Conservation (phyloP, 2,329 filamentous ascomycete species). For the Fusarium aywerte region DNA sequence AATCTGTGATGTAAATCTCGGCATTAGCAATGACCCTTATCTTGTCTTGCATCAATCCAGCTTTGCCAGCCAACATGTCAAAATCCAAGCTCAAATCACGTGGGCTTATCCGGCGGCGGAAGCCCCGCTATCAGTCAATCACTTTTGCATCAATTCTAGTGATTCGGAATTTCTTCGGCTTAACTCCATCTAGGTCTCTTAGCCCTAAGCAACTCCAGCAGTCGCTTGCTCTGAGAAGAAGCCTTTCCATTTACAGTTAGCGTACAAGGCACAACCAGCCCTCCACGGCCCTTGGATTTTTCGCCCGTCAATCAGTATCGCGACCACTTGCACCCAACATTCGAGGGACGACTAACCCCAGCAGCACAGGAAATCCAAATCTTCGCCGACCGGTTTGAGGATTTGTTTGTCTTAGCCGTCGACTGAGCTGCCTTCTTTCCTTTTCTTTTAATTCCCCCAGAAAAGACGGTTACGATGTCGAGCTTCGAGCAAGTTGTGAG, state of each 20-base stretch:
- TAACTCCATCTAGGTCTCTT: conserved; percentile 51
- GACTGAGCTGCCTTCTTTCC: conserved; percentile 51
- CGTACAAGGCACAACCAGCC: conserved; percentile 55
- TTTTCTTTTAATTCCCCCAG: conserved; percentile 46
- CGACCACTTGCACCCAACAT: conserved; percentile 54
- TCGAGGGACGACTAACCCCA: conserved; percentile 57
- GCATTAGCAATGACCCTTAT: neutral
- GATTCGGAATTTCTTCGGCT: conserved; percentile 49
- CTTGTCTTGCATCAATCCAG: conserved; percentile 1
- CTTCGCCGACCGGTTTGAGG: conserved; percentile 54
- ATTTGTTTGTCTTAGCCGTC: conserved; percentile 51
- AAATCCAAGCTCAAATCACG: conserved; percentile 17
- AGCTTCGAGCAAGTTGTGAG: conserved; percentile 78
- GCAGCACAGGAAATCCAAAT: conserved; percentile 54
- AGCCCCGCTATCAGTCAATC: neutral
- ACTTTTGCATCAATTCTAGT: conserved; percentile 1
- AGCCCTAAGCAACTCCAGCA: conserved; percentile 54
- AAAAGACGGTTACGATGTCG: conserved; percentile 66
- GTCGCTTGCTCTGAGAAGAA: conserved; percentile 50
- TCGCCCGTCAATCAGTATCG: conserved; percentile 53
- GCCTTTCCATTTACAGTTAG: conserved; percentile 51
- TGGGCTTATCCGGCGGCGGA: conserved; percentile 8
- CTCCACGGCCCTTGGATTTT: conserved; percentile 56
- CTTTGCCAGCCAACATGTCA: neutral
- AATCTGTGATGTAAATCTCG: conserved; percentile 6